Conservation (phyloP, 148 eudicot species). For the Rheum nobile region DNA sequence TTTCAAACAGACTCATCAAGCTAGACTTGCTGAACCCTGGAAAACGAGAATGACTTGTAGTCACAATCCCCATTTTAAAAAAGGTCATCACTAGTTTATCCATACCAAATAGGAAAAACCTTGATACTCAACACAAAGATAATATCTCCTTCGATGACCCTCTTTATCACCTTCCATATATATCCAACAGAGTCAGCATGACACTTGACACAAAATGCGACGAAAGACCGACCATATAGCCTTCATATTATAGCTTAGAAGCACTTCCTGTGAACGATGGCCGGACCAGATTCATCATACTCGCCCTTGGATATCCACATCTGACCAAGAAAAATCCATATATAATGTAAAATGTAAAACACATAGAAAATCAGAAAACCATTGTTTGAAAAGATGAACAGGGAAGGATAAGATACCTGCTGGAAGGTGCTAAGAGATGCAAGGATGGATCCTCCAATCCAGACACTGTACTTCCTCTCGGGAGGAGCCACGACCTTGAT, state of each 20-base stretch:
- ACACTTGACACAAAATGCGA: conserved; percentile 1
- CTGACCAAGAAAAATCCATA: background rate
- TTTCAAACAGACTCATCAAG: too few relatives aligned
- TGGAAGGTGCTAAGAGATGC: conserved; percentile 87
- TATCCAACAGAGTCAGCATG: conserved; percentile 4
- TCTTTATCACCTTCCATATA: background rate
- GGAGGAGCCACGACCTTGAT: conserved; percentile 86
- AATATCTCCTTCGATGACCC: background rate
- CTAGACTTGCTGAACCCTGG: too few relatives aligned
- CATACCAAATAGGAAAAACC: too few relatives aligned
- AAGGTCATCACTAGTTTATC: too few relatives aligned
- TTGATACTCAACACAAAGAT: background rate
- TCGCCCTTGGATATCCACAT: conserved; percentile 9
- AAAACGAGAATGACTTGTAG: too few relatives aligned
- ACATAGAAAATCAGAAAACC: background rate
- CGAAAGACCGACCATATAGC: background rate
- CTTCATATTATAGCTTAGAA: background rate
- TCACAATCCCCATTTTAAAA: too few relatives aligned
- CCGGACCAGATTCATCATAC: conserved; percentile 5
- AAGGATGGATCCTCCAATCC: conserved; percentile 79
- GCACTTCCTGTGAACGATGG: conserved; percentile 10
- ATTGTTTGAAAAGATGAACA: background rate
- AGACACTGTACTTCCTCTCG: conserved; percentile 80
- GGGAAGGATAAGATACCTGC: conserved; percentile 29
- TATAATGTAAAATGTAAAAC: background rate